Evolutionary conservation across 352 stramenopile genomes (phyloP).

Genomic region (Globisporangium takayamanum): DNA sequence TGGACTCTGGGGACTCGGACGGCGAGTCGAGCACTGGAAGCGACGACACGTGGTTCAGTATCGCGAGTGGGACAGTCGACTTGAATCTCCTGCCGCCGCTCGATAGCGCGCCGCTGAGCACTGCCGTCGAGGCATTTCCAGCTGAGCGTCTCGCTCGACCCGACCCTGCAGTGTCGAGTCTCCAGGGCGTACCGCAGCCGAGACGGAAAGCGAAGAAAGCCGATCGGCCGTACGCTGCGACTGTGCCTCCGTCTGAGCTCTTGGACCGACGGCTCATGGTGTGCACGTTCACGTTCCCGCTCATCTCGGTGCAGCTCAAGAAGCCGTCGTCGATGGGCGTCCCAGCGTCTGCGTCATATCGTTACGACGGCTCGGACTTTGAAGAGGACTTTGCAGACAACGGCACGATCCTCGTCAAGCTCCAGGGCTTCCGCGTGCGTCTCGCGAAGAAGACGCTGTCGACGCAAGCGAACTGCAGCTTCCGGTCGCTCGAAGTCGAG

Average conservation of each 20-base stretch:
- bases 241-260: slow-evolving; percentile 26
- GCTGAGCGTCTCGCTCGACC: slow-evolving; percentile 1
- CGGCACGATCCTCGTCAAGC: slow-evolving; percentile 62
- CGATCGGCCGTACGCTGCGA: slow-evolving; percentile 14
- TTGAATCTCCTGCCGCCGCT: slow-evolving; percentile 12
- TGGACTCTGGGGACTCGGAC: slow-evolving; percentile 36
- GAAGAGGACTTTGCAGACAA: slow-evolving; percentile 56
- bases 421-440: slow-evolving; percentile 78
- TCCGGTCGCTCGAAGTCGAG: slow-evolving; percentile 74
- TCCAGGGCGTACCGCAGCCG: slow-evolving; percentile 6
- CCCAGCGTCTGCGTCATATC: slow-evolving; percentile 43
- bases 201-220: slow-evolving; percentile 22
- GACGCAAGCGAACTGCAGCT: slow-evolving; percentile 56
- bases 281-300: slow-evolving; percentile 74
- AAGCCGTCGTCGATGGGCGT: slow-evolving; percentile 50
- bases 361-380: slow-evolving; percentile 52
- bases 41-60: slow-evolving; percentile 88
- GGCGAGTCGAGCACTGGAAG: slow-evolving; percentile 67
- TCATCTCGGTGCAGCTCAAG: slow-evolving; percentile 76
- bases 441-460: slow-evolving; percentile 79
- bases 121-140: slow-evolving; percentile 1
- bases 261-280: slow-evolving; percentile 69
- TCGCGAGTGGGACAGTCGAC: slow-evolving; percentile 63
- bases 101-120: not conserved
- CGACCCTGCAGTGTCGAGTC: not conserved